Percentiles rank a stretch among this genome's conserved stretches.
Evolutionary conservation across 2,329 filamentous ascomycete genomes (phyloP).

Genomic region (Pezicula rhizophila): DNA sequence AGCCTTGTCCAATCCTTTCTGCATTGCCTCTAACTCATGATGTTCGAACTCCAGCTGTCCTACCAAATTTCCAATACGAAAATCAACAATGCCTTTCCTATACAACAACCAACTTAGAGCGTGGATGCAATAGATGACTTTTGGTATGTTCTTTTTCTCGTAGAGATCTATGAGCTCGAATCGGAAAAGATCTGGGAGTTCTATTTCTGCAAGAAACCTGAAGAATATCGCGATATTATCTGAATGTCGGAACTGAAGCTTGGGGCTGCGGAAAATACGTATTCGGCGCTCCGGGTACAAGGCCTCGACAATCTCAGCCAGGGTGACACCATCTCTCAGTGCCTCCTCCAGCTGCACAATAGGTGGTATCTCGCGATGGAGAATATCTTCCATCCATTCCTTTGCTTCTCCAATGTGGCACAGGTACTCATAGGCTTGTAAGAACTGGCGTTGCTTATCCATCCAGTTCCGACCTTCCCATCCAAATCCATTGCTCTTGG

Average conservation of each 20-base stretch:
- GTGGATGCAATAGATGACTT: conserved; percentile 98
- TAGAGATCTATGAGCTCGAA: conserved; percentile 97
- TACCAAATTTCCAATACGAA: conserved; percentile 93
- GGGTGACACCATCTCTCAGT: conserved; percentile 82
- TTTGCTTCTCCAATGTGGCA: conserved; percentile 99
- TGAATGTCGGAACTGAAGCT: conserved; percentile 88
- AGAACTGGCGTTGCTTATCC: conserved; percentile 94
- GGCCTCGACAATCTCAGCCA: conserved; percentile 89
- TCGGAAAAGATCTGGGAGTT: conserved; percentile 89
- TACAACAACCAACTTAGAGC: conserved; percentile 96
- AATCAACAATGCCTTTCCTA: conserved; percentile 89
- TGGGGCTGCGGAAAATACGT: conserved; percentile 79
- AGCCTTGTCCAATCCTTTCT: conserved; percentile 93
- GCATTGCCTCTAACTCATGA: conserved; percentile 93
- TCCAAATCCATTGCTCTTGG: conserved; percentile 49
- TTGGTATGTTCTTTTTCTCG: conserved; percentile 99
- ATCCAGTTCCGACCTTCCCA: conserved; percentile 93
- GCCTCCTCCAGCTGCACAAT: conserved; percentile 94
- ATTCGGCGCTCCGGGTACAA: conserved; percentile 70
- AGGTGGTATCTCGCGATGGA: conserved; percentile 77
- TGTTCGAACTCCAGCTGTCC: conserved; percentile 96
- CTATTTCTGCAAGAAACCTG: conserved; percentile 82
- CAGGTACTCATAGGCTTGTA: conserved; percentile 96
- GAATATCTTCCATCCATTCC: conserved; percentile 95
- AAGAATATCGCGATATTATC: conserved; percentile 98